These are phyloP conservation scores for Camelina sativa DNA, from an alignment of 345 rosid species.

Conservation along the genomic window DNA sequence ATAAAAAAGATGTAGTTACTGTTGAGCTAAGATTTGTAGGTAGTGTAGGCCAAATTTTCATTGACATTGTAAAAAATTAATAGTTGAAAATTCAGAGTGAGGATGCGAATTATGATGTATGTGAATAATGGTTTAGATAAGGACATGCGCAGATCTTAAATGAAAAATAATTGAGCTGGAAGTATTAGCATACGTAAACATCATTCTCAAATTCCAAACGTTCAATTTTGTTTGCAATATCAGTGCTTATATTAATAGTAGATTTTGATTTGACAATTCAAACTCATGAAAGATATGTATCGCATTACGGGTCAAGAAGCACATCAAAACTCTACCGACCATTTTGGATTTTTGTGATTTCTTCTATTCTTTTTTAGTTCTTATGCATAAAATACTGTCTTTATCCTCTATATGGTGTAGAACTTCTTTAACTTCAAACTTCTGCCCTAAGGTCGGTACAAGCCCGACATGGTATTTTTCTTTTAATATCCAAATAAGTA, in stretches of 20 bases:
- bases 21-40: slow-evolving; percentile 24
- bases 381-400: slow-evolving; percentile 9
- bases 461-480: slow-evolving; percentile 32
- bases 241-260: slow-evolving; percentile 25
- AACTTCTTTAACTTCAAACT: slow-evolving; percentile 9
- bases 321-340: slow-evolving; percentile 39
- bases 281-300: slow-evolving; percentile 17
- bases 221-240: slow-evolving; percentile 21
- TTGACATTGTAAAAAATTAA: slow-evolving; percentile 25
- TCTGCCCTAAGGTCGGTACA: slow-evolving; percentile 15
- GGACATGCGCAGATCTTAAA: slow-evolving; percentile 22
- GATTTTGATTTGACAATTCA: slow-evolving; percentile 41
- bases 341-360: slow-evolving; percentile 29
- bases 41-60: slow-evolving; percentile 31
- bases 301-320: slow-evolving; percentile 41
- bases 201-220: neutral
- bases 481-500: slow-evolving; percentile 9
- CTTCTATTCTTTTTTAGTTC: neutral
- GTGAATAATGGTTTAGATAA: slow-evolving; percentile 25
- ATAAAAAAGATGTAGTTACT: neutral
- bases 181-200: neutral
- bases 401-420: neutral
- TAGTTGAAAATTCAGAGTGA: slow-evolving; percentile 13
- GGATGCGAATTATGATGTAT: slow-evolving; percentile 5
- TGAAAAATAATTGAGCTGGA: slow-evolving; percentile 30